Evolutionary conservation across 139 green algal species (phyloP).

Genomic region (Trebouxia sp.): DNA sequence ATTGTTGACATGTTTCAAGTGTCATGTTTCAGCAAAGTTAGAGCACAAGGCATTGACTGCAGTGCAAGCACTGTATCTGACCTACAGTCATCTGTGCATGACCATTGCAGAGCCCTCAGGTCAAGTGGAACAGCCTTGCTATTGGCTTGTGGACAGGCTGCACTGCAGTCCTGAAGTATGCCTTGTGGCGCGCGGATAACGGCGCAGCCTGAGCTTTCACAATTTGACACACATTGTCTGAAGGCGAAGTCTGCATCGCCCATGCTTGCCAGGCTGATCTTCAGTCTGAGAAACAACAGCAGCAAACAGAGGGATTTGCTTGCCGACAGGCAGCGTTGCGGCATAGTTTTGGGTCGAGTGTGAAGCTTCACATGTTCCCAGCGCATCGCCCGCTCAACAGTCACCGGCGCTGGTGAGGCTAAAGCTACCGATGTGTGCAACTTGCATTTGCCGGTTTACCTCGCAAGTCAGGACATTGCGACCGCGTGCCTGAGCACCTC

Average conservation of each 20-base stretch:
- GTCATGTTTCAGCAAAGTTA: neutral
- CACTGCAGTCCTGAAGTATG: neutral
- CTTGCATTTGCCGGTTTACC: no score
- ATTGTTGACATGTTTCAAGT: neutral
- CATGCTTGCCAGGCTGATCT: no score
- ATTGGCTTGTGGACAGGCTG: conserved; percentile 22
- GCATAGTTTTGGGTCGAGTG: no score
- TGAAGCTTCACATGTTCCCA: no score
- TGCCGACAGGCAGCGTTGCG: no score
- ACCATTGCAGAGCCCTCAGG: conserved; percentile 47
- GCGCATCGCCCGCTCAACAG: no score
- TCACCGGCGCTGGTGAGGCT: no score
- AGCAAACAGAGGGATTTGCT: no score
- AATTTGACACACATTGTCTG: neutral
- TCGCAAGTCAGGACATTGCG: no score
- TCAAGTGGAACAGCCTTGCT: neutral
- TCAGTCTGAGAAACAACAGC: no score
- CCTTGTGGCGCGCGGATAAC: neutral
- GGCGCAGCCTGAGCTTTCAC: conserved; percentile 21
- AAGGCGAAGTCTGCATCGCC: conserved; percentile 25
- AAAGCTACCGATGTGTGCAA: no score
- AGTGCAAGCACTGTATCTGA: neutral
- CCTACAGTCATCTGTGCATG: conserved; percentile 66
- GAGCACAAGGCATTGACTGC: neutral
- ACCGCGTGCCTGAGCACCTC: no score